Conservation (phyloP, 2,329 filamentous ascomycete genomes). For the Eurotiales sp. region DNA sequence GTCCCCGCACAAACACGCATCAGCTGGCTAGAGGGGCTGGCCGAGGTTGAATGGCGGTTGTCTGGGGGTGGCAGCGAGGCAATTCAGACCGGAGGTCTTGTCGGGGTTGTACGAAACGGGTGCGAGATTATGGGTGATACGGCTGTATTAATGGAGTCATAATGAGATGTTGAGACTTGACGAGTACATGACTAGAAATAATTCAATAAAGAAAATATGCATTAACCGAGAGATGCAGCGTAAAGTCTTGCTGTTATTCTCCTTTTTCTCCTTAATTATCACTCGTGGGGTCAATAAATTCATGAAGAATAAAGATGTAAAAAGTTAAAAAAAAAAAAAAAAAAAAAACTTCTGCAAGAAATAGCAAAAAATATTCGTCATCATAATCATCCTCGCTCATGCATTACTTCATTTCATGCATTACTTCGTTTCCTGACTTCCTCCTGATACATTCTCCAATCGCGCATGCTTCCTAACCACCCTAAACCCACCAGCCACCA, state of each 20-base stretch:
- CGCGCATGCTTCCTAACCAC: slow-evolving; percentile 51
- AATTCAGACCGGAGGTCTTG: slow-evolving; percentile 87
- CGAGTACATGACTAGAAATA: neutral
- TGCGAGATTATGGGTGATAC: slow-evolving; percentile 66
- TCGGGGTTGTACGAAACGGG: slow-evolving; percentile 82
- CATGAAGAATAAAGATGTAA: too few species aligned
- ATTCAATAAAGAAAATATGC: too few species aligned
- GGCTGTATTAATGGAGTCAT: slow-evolving; percentile 17
- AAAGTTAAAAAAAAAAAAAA: too few species aligned
- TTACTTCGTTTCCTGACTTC: neutral
- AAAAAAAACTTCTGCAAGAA: too few species aligned
- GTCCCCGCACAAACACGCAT: slow-evolving; percentile 85
- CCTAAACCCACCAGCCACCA: slow-evolving; percentile 56
- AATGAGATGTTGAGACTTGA: too few species aligned
- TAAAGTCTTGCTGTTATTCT: too few species aligned
- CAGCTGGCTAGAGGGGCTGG: slow-evolving; percentile 84
- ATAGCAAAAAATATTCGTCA: too few species aligned
- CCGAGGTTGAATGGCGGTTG: slow-evolving; percentile 87
- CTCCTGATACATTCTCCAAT: neutral
- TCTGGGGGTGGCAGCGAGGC: slow-evolving; percentile 81
- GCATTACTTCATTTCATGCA: neutral
- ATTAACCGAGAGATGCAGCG: too few species aligned
- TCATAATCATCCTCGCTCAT: neutral
- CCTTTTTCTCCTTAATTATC: too few species aligned
- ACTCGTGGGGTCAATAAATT: too few species aligned